Evolutionary conservation across 257 asterid genomes (phyloP), one percentile per base, ranked within the genome.

Genomic region (Solanum bukasovii): DNA sequence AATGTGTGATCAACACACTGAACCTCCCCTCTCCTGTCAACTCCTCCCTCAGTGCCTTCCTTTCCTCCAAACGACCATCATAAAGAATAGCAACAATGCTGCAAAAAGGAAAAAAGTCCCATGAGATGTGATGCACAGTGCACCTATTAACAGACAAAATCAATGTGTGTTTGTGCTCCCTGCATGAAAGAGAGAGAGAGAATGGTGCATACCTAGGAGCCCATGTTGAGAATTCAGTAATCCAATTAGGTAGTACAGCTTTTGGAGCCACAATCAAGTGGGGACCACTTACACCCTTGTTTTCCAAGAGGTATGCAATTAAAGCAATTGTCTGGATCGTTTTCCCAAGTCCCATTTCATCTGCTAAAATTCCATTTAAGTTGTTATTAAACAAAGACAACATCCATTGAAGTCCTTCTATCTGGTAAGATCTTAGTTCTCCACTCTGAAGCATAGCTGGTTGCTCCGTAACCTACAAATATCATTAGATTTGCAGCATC

Each of bases 341-440:
- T 93, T 97, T 96, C 52, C 99, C 99, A 89, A 97, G 90, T 71
- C 99, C 99, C 99, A 97, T 96, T 92, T 97, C 99, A 92, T 97
- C 99, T 12, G 99, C 99, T 89, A 97, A 91, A 90, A 97, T 97
- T 87, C 99, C 99, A 89, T 97, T 97, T 63, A 97, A 92, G 89
- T 97, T 97, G 92, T 97, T 97, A 90, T 97, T 97, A 92, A 95
- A 97, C 93, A 97, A 90, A 8, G 99, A 97, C 86, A 97, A 87
- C 99, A 97, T 97, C 99, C 99, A 97, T 33, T 97, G 99, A 88
- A 97, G 99, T 90, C 99, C 99, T 95, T 97, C 99, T 87, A 97
- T 40, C 88, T 97, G 99, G 93, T 97, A 96, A 20, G 93, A 61
- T 84, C 99, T 94, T 87, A 97, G 90, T 91, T 96, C 99, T 89